phyloP scores from a whole-genome alignment of 2,329 filamentous ascomycete species.

The Alternaria sp. region DNA sequence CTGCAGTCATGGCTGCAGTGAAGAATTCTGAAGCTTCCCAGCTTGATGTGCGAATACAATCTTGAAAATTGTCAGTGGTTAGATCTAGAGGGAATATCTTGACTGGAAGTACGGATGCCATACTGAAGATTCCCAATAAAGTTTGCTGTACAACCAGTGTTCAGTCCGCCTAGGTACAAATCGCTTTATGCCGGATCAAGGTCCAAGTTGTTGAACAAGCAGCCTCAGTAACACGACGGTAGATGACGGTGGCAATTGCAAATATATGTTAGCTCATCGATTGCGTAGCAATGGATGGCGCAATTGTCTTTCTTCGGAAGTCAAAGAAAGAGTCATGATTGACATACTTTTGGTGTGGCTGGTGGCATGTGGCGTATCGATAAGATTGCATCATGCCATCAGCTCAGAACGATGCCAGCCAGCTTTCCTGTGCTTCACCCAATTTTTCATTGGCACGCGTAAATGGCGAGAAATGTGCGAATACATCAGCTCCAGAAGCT shows the following conservation, averaged over 20 bases:
- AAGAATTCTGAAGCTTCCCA: background rate
- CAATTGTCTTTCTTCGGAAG: background rate
- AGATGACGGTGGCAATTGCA: background rate
- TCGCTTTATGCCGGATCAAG: background rate
- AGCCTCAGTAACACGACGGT: background rate
- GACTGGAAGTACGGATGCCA: background rate
- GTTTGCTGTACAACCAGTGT: background rate
- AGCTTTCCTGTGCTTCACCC: background rate
- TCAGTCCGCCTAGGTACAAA: background rate
- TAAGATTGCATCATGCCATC: slow-evolving; percentile 23
- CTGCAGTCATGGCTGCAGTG: slow-evolving; percentile 37
- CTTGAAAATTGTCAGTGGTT: background rate
- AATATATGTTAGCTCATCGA: background rate
- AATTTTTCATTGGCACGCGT: background rate
- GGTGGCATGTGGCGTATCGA: slow-evolving; percentile 36
- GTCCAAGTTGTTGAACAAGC: background rate
- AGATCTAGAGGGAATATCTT: background rate
- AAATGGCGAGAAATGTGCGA: slow-evolving; percentile 30
- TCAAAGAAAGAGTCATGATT: slow-evolving; percentile 1
- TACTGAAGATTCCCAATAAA: background rate
- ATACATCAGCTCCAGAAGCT: slow-evolving; percentile 20
- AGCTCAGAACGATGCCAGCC: slow-evolving; percentile 1
- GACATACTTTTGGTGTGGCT: slow-evolving; percentile 21
- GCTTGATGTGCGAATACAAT: background rate
- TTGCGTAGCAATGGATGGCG: background rate